These are phyloP conservation scores for Articulospora tetracladia DNA, from an alignment of 495 filamentous ascomycete genomes.

Conservation along the genomic window DNA sequence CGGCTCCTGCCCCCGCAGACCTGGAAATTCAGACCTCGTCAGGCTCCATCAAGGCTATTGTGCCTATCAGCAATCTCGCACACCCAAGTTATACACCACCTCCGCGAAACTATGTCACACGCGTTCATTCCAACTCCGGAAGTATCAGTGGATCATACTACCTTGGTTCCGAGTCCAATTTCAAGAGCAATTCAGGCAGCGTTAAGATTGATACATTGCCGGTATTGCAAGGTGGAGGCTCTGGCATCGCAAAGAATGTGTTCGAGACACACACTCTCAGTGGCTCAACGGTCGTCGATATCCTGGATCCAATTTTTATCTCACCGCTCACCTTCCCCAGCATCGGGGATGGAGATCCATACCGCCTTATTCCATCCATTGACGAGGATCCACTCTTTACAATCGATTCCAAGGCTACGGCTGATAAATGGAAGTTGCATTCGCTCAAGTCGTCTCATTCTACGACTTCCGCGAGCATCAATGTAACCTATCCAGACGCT, in stretches of 20 bases:
- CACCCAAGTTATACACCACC: conserved; percentile 9
- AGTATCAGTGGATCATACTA: conserved; percentile 20
- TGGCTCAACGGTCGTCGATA: conserved; percentile 9
- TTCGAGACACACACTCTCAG: conserved; percentile 20
- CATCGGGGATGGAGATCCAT: background rate
- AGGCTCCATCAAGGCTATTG: background rate
- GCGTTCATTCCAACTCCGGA: conserved; percentile 15
- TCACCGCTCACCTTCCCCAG: background rate
- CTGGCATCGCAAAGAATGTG: background rate
- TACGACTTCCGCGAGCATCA: conserved; percentile 9
- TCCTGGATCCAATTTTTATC: conserved; percentile 20
- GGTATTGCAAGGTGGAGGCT: conserved; percentile 4
- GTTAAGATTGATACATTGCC: conserved; percentile 14
- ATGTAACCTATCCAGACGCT: conserved; percentile 8
- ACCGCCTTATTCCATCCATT: background rate
- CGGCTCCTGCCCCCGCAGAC: background rate
- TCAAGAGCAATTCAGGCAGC: conserved; percentile 16
- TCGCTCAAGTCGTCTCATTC: conserved; percentile 11
- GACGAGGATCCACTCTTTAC: conserved; percentile 18
- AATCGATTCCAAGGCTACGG: background rate
- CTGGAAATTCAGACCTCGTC: conserved; percentile 2
- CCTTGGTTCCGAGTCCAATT: conserved; percentile 15
- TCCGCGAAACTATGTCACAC: conserved; percentile 24
- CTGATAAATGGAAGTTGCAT: conserved; percentile 1
- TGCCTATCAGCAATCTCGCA: conserved; percentile 6